Evolutionary conservation across 2,329 filamentous ascomycete species (phyloP).

Genomic region (Fusarium poae): DNA sequence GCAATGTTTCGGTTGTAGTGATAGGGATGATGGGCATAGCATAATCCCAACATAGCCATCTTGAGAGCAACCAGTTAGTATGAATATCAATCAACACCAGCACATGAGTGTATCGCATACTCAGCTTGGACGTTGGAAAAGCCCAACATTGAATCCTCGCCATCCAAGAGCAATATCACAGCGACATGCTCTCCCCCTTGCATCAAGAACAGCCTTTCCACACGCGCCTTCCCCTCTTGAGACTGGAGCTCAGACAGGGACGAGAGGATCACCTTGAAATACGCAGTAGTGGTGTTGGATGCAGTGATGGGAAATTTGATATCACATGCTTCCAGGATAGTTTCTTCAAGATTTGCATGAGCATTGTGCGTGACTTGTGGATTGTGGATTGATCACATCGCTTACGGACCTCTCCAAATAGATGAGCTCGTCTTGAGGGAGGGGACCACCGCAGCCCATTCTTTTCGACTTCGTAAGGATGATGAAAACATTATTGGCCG

Average conservation of each 20-base stretch:
- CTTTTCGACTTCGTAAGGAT: slow-evolving; percentile 54
- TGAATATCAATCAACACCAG: neutral
- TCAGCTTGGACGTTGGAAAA: slow-evolving; percentile 60
- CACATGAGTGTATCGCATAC: slow-evolving; percentile 48
- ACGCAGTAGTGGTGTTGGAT: neutral
- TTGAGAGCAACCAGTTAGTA: slow-evolving; percentile 32
- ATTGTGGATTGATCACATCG: slow-evolving; percentile 1
- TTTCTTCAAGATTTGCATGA: slow-evolving; percentile 53
- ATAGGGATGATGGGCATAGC: slow-evolving; percentile 60
- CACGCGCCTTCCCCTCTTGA: slow-evolving; percentile 49
- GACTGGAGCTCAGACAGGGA: slow-evolving; percentile 54
- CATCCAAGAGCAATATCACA: slow-evolving; percentile 60
- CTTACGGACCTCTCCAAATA: slow-evolving; percentile 49
- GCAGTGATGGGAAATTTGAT: slow-evolving; percentile 56
- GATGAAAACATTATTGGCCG: slow-evolving; percentile 56
- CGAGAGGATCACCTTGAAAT: slow-evolving; percentile 58
- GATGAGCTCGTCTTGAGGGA: slow-evolving; percentile 38
- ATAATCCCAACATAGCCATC: slow-evolving; percentile 51
- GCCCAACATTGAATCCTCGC: slow-evolving; percentile 49
- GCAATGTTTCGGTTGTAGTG: slow-evolving; percentile 52
- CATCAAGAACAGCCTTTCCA: slow-evolving; percentile 58
- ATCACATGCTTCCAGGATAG: slow-evolving; percentile 59
- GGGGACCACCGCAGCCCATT: slow-evolving; percentile 53
- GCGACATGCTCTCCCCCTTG: slow-evolving; percentile 57
- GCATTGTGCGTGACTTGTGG: neutral